phyloP scores from a whole-genome alignment of 176 grass and related monocot species.

The Lolium rigidum region DNA sequence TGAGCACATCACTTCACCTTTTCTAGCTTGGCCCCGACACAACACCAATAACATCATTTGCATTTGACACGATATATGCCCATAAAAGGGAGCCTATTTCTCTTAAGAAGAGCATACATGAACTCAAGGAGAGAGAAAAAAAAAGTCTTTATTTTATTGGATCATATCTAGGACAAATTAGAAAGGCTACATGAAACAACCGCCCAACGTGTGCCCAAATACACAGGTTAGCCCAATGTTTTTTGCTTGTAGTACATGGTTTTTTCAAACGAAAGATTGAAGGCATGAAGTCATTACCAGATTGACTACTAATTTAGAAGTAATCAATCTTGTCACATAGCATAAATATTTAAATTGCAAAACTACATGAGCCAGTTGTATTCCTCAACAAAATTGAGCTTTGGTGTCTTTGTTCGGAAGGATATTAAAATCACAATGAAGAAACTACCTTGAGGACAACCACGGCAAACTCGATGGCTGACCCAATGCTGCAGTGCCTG shows the following conservation, averaged over 20 bases:
- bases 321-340: background rate
- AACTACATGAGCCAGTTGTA: background rate
- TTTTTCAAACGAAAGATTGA: background rate
- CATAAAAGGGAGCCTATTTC: conserved; percentile 3
- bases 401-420: background rate
- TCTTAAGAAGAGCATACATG: background rate
- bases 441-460: conserved; percentile 68
- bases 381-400: background rate
- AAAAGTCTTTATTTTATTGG: background rate
- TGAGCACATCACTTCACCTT: background rate
- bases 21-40: background rate
- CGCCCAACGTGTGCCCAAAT: background rate
- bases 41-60: conserved; percentile 15
- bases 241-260: background rate
- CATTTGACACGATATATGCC: background rate
- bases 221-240: too few relatives aligned
- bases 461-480: conserved; percentile 76
- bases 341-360: background rate
- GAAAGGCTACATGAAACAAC: background rate
- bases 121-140: conserved; percentile 3
- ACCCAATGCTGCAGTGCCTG: conserved; percentile 44
- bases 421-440: background rate
- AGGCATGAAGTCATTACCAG: background rate
- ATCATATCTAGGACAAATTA: background rate
- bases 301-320: background rate